phyloP scores from a whole-genome alignment of 495 filamentous ascomycete species.

The Rhypophila decipiens region DNA sequence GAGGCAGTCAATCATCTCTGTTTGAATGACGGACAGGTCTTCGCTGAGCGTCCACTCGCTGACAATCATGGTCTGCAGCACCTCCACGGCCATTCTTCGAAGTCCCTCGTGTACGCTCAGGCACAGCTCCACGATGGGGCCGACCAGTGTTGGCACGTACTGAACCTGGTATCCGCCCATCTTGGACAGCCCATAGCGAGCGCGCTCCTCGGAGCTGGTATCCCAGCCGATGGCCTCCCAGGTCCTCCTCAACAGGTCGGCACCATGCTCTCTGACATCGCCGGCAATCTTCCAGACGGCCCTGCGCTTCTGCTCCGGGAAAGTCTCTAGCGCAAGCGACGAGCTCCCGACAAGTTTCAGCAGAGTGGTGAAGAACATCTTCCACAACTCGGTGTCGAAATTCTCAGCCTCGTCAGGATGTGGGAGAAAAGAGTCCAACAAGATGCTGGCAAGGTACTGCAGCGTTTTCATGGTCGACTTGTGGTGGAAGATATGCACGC shows the following conservation, averaged over 20 bases:
- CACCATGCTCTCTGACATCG: constrained; percentile 88
- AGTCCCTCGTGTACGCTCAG: constrained; percentile 92
- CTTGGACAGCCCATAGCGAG: constrained; percentile 68
- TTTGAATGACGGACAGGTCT: constrained; percentile 86
- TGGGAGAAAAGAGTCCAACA: constrained; percentile 74
- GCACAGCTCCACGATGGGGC: constrained; percentile 88
- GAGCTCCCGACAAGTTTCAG: constrained; percentile 84
- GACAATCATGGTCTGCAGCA: constrained; percentile 95
- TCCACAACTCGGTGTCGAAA: constrained; percentile 93
- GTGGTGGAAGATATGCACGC: constrained; percentile 90
- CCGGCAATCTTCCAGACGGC: constrained; percentile 99
- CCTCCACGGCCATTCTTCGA: constrained; percentile 81
- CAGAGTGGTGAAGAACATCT: constrained; percentile 81
- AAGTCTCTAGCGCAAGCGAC: constrained; percentile 86
- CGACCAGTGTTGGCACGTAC: constrained; percentile 87
- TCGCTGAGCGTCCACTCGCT: constrained; percentile 97
- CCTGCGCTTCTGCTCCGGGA: constrained; percentile 91
- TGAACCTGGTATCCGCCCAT: constrained; percentile 97
- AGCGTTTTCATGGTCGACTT: constrained; percentile 82
- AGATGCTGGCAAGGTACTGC: constrained; percentile 71
- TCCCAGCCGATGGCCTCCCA: constrained; percentile 99
- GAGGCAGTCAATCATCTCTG: constrained; percentile 92
- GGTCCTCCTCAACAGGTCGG: constrained; percentile 70
- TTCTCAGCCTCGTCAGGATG: constrained; percentile 85
- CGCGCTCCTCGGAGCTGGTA: constrained; percentile 64